Base-by-base conservation (phyloP, 169 alveolate species). In the Babesia ovata region DNA sequence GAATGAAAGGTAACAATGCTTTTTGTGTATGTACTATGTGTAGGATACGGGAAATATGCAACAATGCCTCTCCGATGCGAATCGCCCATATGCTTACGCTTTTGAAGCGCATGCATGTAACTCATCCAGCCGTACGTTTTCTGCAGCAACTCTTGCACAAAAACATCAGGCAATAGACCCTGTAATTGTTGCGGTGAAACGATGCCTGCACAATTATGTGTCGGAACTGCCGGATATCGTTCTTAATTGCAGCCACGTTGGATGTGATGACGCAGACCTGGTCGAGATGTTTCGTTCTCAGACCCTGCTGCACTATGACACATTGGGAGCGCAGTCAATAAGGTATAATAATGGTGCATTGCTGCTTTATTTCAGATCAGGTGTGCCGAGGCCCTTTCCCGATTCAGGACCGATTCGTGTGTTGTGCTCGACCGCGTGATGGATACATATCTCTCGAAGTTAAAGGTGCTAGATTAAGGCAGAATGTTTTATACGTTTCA, bases 61-160 rank as follows among this genome's bases (percentile, higher is more conserved):
- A 81, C 0, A 21, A 33, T 8, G 63, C 90, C 22, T 74, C 90
- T 10, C 86, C 90, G 16, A 83, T 42, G 9, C 76, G 84, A 6
- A 58, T 75, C 2, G 62, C 50, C 56, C 82, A 83, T 12, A 54
- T 74, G 21, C 52, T 83, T 0, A 74, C 90, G 2, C 66, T 83
- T 0, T 52, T 57, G 33, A 74, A 49, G 48, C 46, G 69, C 63
- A 11, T 74, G 36, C 75, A 83, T n/a, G 22, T 83, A 11, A 61
- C 86, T 8, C 90, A 83, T 22, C 63, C 73, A 4, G 19, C 36
- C 57, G 90, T 83, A 53, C 19, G 54, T 39, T 4, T 8, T 0
- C 28, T 16, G 11, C 12, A 7, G 8, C 45, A 0, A 17, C 14
- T 44, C 36, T 21, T 4, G 39, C 29, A 11, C 16, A 44, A 26